A percentile compares a stretch with the other conserved stretches of the same genome.
Conservation (phyloP, 2,329 filamentous ascomycete species). For the Cytospora paraplurivora region DNA sequence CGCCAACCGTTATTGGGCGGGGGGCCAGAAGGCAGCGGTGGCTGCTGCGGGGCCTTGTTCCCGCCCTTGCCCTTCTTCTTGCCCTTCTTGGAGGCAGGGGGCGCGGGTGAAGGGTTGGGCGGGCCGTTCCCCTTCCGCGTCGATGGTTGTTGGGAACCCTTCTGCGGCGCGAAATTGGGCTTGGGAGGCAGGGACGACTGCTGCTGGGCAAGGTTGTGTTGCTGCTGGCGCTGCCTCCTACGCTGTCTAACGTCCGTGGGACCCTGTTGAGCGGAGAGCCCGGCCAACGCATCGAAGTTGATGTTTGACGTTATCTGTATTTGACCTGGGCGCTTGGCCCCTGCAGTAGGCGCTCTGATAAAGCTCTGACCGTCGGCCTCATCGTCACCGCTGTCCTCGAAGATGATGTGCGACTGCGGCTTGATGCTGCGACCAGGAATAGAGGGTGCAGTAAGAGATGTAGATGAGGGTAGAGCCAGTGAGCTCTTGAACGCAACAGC, state of each 20-base stretch:
- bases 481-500: constrained; percentile 40
- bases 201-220: not conserved
- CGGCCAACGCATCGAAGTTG: constrained; percentile 19
- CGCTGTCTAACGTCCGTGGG: constrained; percentile 4
- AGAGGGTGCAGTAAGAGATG: constrained; percentile 27
- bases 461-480: constrained; percentile 16
- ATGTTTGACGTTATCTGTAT: constrained; percentile 29
- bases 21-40: constrained; percentile 15
- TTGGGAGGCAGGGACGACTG: constrained; percentile 18
- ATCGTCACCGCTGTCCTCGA: constrained; percentile 51
- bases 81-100: constrained; percentile 18
- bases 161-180: constrained; percentile 7
- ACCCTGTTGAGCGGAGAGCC: constrained; percentile 12
- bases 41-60: constrained; percentile 14
- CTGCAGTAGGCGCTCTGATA: constrained; percentile 31
- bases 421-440: constrained; percentile 37
- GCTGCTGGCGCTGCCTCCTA: constrained; percentile 17
- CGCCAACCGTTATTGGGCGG: constrained; percentile 6
- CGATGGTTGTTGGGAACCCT: not conserved
- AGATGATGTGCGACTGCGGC: constrained; percentile 43
- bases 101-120: not conserved
- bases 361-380: constrained; percentile 44
- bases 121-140: not conserved
- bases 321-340: constrained; percentile 18
- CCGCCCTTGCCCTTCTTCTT: constrained; percentile 16